phyloP scores from a whole-genome alignment of 1,284 basidiomycete genomes.

The Stygiomarasmius scandens region DNA sequence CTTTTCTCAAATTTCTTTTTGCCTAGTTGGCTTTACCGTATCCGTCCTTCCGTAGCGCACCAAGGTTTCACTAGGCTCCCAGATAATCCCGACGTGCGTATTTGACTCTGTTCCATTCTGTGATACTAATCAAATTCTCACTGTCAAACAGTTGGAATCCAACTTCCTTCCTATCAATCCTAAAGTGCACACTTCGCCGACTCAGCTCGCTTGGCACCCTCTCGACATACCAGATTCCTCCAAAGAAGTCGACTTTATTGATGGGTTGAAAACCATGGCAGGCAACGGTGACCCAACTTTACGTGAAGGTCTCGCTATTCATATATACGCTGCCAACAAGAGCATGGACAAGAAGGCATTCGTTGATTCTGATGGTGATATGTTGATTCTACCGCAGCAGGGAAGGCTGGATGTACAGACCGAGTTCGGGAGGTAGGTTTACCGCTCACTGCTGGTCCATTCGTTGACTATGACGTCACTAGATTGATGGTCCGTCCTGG shows the following conservation, averaged over 20 bases:
- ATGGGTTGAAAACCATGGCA: conserved; percentile 65
- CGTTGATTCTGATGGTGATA: conserved; percentile 70
- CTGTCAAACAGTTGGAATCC: conserved; percentile 49
- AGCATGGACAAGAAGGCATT: conserved; percentile 70
- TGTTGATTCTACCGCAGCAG: conserved; percentile 68
- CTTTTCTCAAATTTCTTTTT: conserved; percentile 7
- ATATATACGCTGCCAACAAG: conserved; percentile 62
- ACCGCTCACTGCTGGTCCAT: neutral
- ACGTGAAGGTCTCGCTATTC: conserved; percentile 63
- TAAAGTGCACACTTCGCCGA: conserved; percentile 62
- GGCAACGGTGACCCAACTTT: conserved; percentile 67
- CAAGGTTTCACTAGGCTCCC: conserved; percentile 59
- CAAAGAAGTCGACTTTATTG: conserved; percentile 57
- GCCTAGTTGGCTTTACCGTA: conserved; percentile 60
- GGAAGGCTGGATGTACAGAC: conserved; percentile 71
- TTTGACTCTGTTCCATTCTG: conserved; percentile 16
- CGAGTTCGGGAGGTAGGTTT: conserved; percentile 63
- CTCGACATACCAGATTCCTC: conserved; percentile 54
- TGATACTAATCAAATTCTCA: too few species aligned
- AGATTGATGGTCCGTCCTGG: conserved; percentile 67
- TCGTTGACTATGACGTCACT: neutral
- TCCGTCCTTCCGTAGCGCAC: conserved; percentile 72
- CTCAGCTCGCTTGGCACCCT: conserved; percentile 73
- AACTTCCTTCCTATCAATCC: conserved; percentile 63
- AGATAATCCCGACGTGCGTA: conserved; percentile 59